Conservation (phyloP, 345 rosid species). For the Gossypium anomalum region DNA sequence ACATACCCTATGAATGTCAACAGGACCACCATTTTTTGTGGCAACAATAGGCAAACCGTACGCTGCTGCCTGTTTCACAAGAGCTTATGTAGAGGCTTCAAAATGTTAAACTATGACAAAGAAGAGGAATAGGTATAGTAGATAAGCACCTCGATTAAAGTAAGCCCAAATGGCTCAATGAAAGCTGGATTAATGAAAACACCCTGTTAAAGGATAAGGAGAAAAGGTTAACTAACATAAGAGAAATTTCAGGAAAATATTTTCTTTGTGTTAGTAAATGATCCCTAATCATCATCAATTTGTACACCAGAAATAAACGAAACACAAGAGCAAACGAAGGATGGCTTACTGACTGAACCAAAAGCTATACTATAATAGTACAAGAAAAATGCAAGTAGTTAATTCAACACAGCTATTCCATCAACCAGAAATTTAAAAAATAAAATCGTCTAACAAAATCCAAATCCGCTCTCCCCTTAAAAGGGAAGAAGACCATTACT, state of each 20-base stretch:
- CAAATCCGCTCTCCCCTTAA: neutral
- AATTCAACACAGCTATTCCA: neutral
- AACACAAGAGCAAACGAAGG: neutral
- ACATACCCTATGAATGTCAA: constrained; percentile 67
- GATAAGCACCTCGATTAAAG: constrained; percentile 69
- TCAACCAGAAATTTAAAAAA: neutral
- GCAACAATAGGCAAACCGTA: constrained; percentile 79
- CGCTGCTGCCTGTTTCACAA: constrained; percentile 68
- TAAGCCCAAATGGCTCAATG: constrained; percentile 86
- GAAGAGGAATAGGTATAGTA: neutral
- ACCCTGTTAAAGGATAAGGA: constrained; percentile 41
- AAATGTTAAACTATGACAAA: constrained; percentile 2
- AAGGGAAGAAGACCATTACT: neutral
- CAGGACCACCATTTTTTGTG: constrained; percentile 88
- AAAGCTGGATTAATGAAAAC: constrained; percentile 89
- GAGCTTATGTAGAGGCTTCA: neutral
- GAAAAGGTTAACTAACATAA: neutral
- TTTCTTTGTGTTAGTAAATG: neutral
- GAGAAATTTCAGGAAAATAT: neutral
- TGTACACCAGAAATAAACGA: neutral
- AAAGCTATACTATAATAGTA: neutral
- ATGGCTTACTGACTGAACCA: neutral
- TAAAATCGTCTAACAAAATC: neutral
- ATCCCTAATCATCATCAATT: neutral
- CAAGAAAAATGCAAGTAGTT: neutral